Percentiles rank a stretch among this genome's conserved stretches.
Conservation (phyloP, 2,329 filamentous ascomycete genomes). For the Sodiomyces alkalinus region DNA sequence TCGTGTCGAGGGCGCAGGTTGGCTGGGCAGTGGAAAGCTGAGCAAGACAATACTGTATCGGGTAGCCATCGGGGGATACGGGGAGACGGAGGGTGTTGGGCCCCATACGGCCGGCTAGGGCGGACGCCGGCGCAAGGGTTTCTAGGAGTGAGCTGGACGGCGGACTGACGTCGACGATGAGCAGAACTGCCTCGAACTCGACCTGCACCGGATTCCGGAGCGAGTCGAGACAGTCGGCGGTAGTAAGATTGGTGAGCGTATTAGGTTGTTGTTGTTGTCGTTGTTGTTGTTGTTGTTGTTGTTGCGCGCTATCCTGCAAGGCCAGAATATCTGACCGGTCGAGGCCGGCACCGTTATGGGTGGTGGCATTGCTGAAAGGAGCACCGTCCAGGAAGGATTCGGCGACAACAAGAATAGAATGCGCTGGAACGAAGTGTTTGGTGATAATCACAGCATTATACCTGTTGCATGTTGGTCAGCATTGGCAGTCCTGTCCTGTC, state of each 20-base stretch:
- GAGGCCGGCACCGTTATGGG: slow-evolving; percentile 19
- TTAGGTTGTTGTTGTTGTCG: no score
- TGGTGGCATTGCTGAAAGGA: slow-evolving; percentile 19
- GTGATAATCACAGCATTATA: slow-evolving; percentile 37
- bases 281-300: no score
- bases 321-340: slow-evolving; percentile 16
- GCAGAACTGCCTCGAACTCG: slow-evolving; percentile 17
- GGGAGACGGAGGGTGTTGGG: slow-evolving; percentile 3
- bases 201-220: slow-evolving; percentile 17
- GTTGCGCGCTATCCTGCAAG: slow-evolving; percentile 19
- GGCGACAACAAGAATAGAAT: slow-evolving; percentile 19
- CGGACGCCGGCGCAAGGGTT: slow-evolving; percentile 14
- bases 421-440: slow-evolving; percentile 18
- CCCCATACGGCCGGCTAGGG: slow-evolving; percentile 7
- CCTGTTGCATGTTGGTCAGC: no score
- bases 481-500: no score
- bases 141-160: slow-evolving; percentile 17
- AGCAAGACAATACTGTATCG: slow-evolving; percentile 5
- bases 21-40: no score
- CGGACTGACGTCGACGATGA: slow-evolving; percentile 15
- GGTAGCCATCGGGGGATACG: slow-evolving; percentile 11
- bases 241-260: slow-evolving; percentile 17
- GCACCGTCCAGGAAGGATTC: slow-evolving; percentile 19
- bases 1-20: slow-evolving; percentile 26
- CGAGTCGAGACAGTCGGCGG: slow-evolving; percentile 15